Conservation (phyloP, 306 rosid species). For the Prunus padus region DNA sequence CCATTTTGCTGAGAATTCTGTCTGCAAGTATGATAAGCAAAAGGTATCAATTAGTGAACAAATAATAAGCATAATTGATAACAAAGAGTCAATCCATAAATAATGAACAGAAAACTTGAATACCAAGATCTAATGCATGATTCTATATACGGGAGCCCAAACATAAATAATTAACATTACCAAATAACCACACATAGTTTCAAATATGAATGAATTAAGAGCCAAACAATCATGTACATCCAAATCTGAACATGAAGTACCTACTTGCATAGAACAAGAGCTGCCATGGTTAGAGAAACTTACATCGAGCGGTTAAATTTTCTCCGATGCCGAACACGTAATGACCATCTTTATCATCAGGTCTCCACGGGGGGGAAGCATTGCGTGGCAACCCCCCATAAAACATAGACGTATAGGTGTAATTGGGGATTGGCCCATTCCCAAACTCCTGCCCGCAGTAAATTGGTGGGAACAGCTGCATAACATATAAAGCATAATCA, state of each 20-base stretch:
- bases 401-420: slow-evolving; percentile 47
- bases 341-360: slow-evolving; percentile 82
- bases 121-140: not conserved
- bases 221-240: not conserved
- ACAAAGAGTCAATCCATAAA: not conserved
- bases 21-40: slow-evolving; percentile 46
- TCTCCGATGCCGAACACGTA: slow-evolving; percentile 64
- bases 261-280: not conserved
- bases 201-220: not conserved
- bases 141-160: not conserved
- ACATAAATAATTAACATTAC: not conserved
- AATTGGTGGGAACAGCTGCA: slow-evolving; percentile 57
- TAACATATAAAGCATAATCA: not conserved
- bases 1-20: slow-evolving; percentile 74
- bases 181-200: not conserved
- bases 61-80: not conserved
- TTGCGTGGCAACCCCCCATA: slow-evolving; percentile 54
- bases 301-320: slow-evolving; percentile 66
- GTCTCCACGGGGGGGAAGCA: slow-evolving; percentile 80
- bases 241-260: not conserved
- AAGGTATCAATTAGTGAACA: slow-evolving; percentile 19
- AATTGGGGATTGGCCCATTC: slow-evolving; percentile 47
- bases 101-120: not conserved
- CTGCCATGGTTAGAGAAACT: slow-evolving; percentile 16
- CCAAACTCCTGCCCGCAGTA: slow-evolving; percentile 63